Conservation (phyloP, 2,329 filamentous ascomycete species). For the Microsporum audouinii region DNA sequence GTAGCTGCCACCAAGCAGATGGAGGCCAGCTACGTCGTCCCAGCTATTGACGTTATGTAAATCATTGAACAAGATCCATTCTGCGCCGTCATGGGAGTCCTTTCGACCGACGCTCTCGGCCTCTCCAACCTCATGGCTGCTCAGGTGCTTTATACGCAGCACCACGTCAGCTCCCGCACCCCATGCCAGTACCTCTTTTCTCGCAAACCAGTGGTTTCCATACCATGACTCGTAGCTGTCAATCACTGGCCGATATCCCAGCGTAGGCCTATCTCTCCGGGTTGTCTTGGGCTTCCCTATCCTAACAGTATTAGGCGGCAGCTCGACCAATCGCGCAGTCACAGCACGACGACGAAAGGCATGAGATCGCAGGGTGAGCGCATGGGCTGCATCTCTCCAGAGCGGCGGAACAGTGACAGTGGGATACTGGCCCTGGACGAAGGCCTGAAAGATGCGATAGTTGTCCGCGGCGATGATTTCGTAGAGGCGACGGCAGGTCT, state of each 20-base stretch:
- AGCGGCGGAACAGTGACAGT: constrained; percentile 32
- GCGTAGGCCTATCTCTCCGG: constrained; percentile 38
- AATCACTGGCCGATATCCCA: constrained; percentile 49
- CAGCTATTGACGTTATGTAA: constrained; percentile 40
- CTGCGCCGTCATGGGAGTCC: constrained; percentile 19
- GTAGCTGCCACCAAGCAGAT: constrained; percentile 39
- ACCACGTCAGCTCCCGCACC: constrained; percentile 49
- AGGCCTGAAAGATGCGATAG: constrained; percentile 38
- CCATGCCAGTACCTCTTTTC: constrained; percentile 48
- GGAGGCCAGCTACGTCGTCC: constrained; percentile 50
- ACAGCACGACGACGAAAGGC: constrained; percentile 48
- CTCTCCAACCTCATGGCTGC: constrained; percentile 15
- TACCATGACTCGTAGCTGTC: constrained; percentile 47
- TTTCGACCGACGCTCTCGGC: constrained; percentile 13
- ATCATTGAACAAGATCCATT: constrained; percentile 45
- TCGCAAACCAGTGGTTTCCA: constrained; percentile 35
- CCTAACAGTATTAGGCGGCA: constrained; percentile 30
- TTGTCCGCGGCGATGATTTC: constrained; percentile 37
- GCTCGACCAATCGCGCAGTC: constrained; percentile 43
- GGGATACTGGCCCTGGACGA: constrained; percentile 40
- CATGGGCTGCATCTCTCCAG: constrained; percentile 42
- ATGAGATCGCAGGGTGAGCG: constrained; percentile 45
- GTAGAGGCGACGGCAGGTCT: constrained; percentile 37
- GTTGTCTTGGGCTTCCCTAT: constrained; percentile 26
- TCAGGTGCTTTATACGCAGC: constrained; percentile 39